These are phyloP conservation scores for Kazachstania sp. DNA, from an alignment of 1,139 yeast species.

Conservation along the genomic window DNA sequence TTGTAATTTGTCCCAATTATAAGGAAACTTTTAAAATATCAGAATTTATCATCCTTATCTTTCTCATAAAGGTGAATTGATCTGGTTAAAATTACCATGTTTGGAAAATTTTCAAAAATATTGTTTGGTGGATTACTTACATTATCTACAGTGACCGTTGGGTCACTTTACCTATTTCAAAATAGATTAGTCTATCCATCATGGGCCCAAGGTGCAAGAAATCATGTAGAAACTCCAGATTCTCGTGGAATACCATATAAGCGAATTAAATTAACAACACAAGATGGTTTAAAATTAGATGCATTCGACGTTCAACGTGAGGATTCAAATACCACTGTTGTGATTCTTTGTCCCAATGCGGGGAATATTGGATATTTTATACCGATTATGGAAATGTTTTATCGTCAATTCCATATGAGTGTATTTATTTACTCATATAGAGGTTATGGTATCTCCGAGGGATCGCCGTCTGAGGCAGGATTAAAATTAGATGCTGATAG, in stretches of 20 bases:
- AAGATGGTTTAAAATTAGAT: slow-evolving; percentile 54
- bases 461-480: slow-evolving; percentile 69
- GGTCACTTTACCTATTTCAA: slow-evolving; percentile 62
- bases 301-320: slow-evolving; percentile 39
- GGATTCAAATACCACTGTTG: slow-evolving; percentile 51
- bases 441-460: slow-evolving; percentile 86
- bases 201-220: slow-evolving; percentile 67
- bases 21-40: too few species aligned
- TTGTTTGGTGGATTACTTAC: slow-evolving; percentile 27
- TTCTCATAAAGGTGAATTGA: too few species aligned
- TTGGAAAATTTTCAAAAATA: slow-evolving; percentile 18
- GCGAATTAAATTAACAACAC: slow-evolving; percentile 50
- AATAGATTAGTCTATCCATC: slow-evolving; percentile 72
- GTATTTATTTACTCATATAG: slow-evolving; percentile 83
- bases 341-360: slow-evolving; percentile 86
- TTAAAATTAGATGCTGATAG: slow-evolving; percentile 76
- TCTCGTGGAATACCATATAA: slow-evolving; percentile 63
- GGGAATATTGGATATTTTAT: slow-evolving; percentile 93
- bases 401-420: slow-evolving; percentile 57
- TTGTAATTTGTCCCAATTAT: too few species aligned
- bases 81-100: slow-evolving; percentile 2
- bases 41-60: too few species aligned
- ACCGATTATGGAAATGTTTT: slow-evolving; percentile 71
- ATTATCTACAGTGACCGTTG: slow-evolving; percentile 34
- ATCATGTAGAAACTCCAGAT: slow-evolving; percentile 71